Evolutionary conservation across 2,329 filamentous ascomycete species (phyloP), one percentile per base, ranked within the genome.

Genomic region (Geosmithia morbida): DNA sequence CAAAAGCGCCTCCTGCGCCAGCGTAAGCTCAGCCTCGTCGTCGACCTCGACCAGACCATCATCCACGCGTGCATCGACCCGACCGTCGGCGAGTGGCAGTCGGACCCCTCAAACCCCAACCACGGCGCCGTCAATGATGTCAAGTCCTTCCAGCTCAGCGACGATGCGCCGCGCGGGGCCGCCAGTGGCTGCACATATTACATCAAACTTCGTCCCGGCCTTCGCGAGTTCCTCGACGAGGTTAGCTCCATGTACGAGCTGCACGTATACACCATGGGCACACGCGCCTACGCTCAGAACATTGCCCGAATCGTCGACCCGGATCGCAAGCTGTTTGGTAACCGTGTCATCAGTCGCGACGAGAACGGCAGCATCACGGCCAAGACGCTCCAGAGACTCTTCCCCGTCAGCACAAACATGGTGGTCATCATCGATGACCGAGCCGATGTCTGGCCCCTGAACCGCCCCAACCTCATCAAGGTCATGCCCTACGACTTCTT

Each of bases 221-320:
- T 97, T 46, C 72, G 79, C 51, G 77, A 83, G 41, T 98, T 98
- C 59, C 71, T 98, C 45, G 72, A 85, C 49, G 77, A 79, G 46
- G 75, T 96, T 44, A 79, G 87, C 1, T 75, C 81, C 57, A 70
- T 92, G 57, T 98, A 92, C 66, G 92, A 98, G 67, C 72, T 97
- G 58, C 92, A 98, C 62, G 90, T 98, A 52, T 98, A 98, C 69
- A 98, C 92, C 42, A 98, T 98, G 92, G 92, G 90, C 48, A 98
- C 92, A 19, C 79, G 92, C 52, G 87, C 90, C n/a, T 98, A 98
- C 60, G 92, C 92, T 10, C 75, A 89, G 55, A 84, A 87, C 51
- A 94, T 98, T 55, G 88, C 88, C 39, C 83, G 85, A 55, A 90
- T 98, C 52, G 85, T 98, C 51, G 92, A 98, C 58, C 90, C 90